phyloP scores from a whole-genome alignment of 352 stramenopile genomes.

The Aphanomyces stellatus region DNA sequence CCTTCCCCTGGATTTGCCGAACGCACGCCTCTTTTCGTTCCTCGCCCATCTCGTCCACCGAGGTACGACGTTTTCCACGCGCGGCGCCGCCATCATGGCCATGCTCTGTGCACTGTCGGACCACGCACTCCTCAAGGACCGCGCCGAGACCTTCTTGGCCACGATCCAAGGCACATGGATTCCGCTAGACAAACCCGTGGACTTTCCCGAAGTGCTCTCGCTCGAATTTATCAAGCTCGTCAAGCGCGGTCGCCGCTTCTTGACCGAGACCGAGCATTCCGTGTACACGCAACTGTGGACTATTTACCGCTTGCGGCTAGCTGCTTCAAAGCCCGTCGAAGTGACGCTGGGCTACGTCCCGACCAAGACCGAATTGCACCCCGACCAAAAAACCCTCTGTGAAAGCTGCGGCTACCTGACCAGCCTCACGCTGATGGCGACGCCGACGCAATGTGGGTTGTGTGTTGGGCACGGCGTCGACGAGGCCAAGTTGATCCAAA shows the following conservation, averaged over 20 bases:
- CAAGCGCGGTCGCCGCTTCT: neutral
- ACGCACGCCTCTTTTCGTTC: neutral
- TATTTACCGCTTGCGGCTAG: conserved; percentile 3
- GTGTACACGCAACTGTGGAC: neutral
- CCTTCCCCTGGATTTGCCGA: neutral
- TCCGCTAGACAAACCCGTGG: neutral
- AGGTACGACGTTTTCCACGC: neutral
- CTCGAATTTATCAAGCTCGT: conserved; percentile 17
- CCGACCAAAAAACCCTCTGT: neutral
- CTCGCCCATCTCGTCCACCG: neutral
- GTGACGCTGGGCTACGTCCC: neutral
- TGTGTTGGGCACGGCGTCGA: neutral
- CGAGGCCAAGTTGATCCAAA: neutral
- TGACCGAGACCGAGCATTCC: neutral
- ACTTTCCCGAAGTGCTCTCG: conserved; percentile 4
- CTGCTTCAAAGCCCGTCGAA: neutral
- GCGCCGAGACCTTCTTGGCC: neutral
- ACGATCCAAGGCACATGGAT: neutral
- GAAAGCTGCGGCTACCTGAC: neutral
- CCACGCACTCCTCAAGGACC: neutral
- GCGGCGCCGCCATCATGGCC: neutral
- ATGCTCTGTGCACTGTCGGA: conserved; percentile 4
- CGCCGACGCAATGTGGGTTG: neutral
- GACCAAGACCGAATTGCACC: neutral
- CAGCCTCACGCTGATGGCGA: conserved; percentile 4